phyloP scores from a whole-genome alignment of 2,329 filamentous ascomycete species.

The Fusarium globosum region DNA sequence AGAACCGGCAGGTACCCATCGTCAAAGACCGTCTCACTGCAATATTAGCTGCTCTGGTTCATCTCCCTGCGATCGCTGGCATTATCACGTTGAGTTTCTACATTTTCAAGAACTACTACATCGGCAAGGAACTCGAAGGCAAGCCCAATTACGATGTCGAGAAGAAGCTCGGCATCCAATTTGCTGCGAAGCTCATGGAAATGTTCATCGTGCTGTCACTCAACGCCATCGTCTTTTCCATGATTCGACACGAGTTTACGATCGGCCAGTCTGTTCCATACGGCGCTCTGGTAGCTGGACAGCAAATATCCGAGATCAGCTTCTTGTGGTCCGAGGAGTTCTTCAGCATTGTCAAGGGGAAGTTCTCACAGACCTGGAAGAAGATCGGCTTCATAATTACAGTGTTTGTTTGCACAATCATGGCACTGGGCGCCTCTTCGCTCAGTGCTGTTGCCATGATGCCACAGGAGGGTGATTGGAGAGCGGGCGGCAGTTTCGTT shows the following conservation, averaged over 20 bases:
- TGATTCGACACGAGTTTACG: conserved; percentile 34
- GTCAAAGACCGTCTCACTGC: conserved; percentile 36
- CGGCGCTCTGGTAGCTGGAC: conserved; percentile 32
- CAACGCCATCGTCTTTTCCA: conserved; percentile 32
- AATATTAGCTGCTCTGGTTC: conserved; percentile 21
- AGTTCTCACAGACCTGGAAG: conserved; percentile 34
- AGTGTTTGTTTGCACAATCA: conserved; percentile 24
- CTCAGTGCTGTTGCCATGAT: conserved; percentile 40
- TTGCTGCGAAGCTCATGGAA: conserved; percentile 39
- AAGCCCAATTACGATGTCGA: conserved; percentile 27
- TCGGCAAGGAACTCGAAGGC: conserved; percentile 39
- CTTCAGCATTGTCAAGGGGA: conserved; percentile 27
- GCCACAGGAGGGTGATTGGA: conserved; percentile 37
- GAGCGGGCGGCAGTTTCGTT: conserved; percentile 31
- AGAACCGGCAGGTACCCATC: conserved; percentile 23
- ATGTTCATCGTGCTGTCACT: conserved; percentile 36
- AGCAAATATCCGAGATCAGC: conserved; percentile 36
- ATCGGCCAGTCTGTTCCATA: conserved; percentile 32
- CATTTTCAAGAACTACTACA: conserved; percentile 40
- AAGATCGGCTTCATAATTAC: conserved; percentile 30
- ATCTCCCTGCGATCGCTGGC: conserved; percentile 33
- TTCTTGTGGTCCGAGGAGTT: conserved; percentile 40
- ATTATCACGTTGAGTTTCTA: conserved; percentile 34
- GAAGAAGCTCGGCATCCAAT: conserved; percentile 37
- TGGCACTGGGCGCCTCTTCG: conserved; percentile 34